Percentiles rank a stretch among this genome's conserved stretches.
Evolutionary conservation across 306 rosid genomes (phyloP).

Genomic region (Gastrolobium bilobum): DNA sequence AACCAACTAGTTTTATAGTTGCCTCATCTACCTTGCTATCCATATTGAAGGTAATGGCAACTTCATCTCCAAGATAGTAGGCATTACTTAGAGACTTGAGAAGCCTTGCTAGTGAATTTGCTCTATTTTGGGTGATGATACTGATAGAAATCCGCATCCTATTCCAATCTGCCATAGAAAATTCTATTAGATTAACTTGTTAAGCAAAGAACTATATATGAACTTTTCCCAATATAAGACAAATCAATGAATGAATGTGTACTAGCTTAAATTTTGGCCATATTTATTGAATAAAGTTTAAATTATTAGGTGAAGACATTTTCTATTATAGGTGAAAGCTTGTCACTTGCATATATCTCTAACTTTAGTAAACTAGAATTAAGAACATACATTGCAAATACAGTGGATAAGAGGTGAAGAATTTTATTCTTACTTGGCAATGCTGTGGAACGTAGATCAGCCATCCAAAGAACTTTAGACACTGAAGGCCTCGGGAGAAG

Average conservation of each 20-base stretch:
- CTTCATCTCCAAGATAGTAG: constrained; percentile 89
- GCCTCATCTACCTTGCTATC: constrained; percentile 91
- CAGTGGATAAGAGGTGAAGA: constrained; percentile 4
- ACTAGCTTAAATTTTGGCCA: neutral
- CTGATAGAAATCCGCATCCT: constrained; percentile 77
- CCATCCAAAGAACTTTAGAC: constrained; percentile 93
- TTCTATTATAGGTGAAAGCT: too few species aligned
- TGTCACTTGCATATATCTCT: too few species aligned
- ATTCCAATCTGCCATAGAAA: constrained; percentile 81
- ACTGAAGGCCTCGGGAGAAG: constrained; percentile 78
- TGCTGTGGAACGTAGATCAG: constrained; percentile 85
- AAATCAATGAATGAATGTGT: neutral
- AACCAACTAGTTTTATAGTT: constrained; percentile 68
- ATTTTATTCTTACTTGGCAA: constrained; percentile 73
- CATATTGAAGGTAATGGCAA: constrained; percentile 87
- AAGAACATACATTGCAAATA: neutral
- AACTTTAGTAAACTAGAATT: neutral
- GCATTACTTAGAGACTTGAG: constrained; percentile 84
- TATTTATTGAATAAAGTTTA: neutral
- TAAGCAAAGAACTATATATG: neutral
- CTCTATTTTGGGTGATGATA: constrained; percentile 91
- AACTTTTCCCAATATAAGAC: neutral
- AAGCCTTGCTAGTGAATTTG: constrained; percentile 77
- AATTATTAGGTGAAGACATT: too few species aligned
- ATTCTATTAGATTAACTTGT: neutral